Evolutionary conservation across 345 rosid species (phyloP).

Genomic region (Cardamine occulta): DNA sequence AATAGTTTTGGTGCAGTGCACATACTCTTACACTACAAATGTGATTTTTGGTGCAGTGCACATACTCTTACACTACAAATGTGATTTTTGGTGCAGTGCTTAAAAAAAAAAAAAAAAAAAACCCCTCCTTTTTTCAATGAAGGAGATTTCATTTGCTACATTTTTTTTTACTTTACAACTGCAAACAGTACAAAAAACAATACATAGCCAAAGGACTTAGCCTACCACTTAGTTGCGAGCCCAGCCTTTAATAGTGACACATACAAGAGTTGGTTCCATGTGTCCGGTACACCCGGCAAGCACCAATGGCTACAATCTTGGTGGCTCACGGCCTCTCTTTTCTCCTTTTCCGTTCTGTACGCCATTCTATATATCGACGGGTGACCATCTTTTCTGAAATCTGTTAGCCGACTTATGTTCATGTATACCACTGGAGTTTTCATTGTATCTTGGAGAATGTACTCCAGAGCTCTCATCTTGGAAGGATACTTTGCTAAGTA

Average conservation of each 20-base stretch:
- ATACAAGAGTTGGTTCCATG: constrained; percentile 83
- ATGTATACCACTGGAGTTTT: constrained; percentile 69
- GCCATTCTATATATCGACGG: constrained; percentile 74
- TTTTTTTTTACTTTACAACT: too few relatives aligned
- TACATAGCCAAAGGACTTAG: constrained; percentile 15
- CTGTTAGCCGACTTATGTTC: constrained; percentile 80
- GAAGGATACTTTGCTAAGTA: constrained; percentile 74
- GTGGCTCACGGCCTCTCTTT: constrained; percentile 52
- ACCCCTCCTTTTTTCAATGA: too few relatives aligned
- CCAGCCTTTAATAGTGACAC: constrained; percentile 69
- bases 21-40: too few relatives aligned
- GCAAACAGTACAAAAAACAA: not conserved
- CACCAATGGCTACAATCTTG: constrained; percentile 99
- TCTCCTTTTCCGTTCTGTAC: constrained; percentile 57
- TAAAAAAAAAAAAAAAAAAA: too few relatives aligned
- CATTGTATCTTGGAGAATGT: constrained; percentile 54
- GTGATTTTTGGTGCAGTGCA: too few relatives aligned
- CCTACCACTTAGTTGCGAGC: constrained; percentile 44
- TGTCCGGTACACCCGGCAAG: constrained; percentile 87
- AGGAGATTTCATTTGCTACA: too few relatives aligned
- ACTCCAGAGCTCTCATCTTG: constrained; percentile 76
- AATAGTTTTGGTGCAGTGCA: too few relatives aligned
- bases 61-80: too few relatives aligned
- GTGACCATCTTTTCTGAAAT: constrained; percentile 82
- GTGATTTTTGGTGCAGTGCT: too few relatives aligned